Base-by-base conservation (phyloP, 257 asterid species). In the Scutellaria baicalensis region DNA sequence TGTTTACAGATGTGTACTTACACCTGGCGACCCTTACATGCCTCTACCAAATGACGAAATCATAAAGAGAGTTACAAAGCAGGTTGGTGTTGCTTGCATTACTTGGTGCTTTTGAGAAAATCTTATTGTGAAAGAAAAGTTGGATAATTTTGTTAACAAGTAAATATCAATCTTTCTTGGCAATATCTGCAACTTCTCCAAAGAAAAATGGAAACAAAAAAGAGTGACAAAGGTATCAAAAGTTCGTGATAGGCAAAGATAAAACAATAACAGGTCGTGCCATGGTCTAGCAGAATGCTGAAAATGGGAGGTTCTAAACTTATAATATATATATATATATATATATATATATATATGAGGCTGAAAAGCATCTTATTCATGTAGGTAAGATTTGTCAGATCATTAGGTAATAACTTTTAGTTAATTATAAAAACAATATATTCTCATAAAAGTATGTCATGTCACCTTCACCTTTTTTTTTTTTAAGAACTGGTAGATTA, bases 11-110 rank as follows among this genome's bases (percentile, higher is more conserved):
- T 94, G 98, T 39, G 98, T 94, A 18, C 96, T 94, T 73, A 94
- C 98, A 42, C 99, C 98, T 62, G 99, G 98, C 55, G 97, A 91
- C 72, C 98, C 99, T 27, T 94, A 94, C 90, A 94, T 94, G 99
- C 97, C 89, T 76, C 86, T 91, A 43, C 84, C 84, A 52, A 94
- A 94, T 65, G 92, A 91, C 16, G 97, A 91, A 79, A 94, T 94
- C 70, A 85, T 94, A 69, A 80, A 64, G 78, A 83, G 98, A 82
- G 99, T 94, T 49, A 59, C 93, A 13, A 83, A 94, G 85, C 99
- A 94, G 98, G 99, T 91, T 50, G 13, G 74, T 76, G 5, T 21
- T 50, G 8, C 66, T 62, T 70, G 11, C 59, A 50, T 42, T 55
- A 44, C 21, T 58, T 35, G 44, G 36, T 39, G 62, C 71, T 36